A percentile compares a stretch with the other conserved stretches of the same genome.
phyloP scores from a whole-genome alignment of 2,329 filamentous ascomycete genomes.

The Neopestalotiopsis sp. region DNA sequence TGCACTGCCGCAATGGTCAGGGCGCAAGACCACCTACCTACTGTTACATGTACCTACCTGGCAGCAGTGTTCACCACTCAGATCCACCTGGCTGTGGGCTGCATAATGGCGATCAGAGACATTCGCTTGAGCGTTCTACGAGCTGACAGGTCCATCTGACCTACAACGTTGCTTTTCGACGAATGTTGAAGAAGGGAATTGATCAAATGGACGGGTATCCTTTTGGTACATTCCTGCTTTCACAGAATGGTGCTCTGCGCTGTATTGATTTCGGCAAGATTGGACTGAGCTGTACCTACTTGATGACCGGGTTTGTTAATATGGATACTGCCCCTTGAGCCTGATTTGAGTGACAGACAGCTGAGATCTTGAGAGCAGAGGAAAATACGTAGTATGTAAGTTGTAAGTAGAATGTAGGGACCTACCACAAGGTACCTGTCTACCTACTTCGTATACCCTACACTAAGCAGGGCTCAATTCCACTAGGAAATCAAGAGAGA shows the following conservation, averaged over 20 bases:
- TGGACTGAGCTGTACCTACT: not conserved
- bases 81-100: not conserved
- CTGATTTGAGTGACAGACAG: too few species aligned
- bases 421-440: not conserved
- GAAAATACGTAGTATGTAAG: too few species aligned
- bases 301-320: not conserved
- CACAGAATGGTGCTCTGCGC: not conserved
- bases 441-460: not conserved
- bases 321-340: not conserved
- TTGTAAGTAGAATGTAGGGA: too few species aligned
- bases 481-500: not conserved
- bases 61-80: not conserved
- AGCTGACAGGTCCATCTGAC: conserved; percentile 3
- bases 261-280: not conserved
- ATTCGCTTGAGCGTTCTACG: not conserved
- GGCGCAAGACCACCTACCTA: not conserved
- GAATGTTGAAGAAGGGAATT: not conserved
- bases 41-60: not conserved
- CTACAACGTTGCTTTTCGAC: not conserved
- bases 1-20: not conserved
- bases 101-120: not conserved
- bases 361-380: too few species aligned
- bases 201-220: not conserved
- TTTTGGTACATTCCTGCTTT: not conserved
- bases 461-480: not conserved